Conservation (phyloP, 345 rosid genomes). For the Brassica napus region Da-Ae NC_063452.1:24249001-24249500, state of each 20-base stretch:
- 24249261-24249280: conserved; percentile 99
- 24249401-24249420: conserved; percentile 96
- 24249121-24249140: conserved; percentile 98
- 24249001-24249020: conserved; percentile 99
- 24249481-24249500: conserved; percentile 79
- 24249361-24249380: conserved; percentile 85
- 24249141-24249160: conserved; percentile 33
- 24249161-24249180: conserved; percentile 16
- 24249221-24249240: conserved; percentile 17
- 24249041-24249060: conserved; percentile 99
- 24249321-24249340: conserved; percentile 2
- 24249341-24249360: background rate
- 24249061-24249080: conserved; percentile 99
- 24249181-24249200: background rate
- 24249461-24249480: conserved; percentile 94
- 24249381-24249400: conserved; percentile 98
- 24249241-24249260: conserved; percentile 96
- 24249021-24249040: conserved; percentile 99
- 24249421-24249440: conserved; percentile 97
- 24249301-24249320: conserved; percentile 21
- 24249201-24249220: background rate
- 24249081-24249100: conserved; percentile 89
- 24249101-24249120: conserved; percentile 91
- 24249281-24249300: conserved; percentile 44
- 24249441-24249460: conserved; percentile 95